Evolutionary conservation across 352 stramenopile genomes (phyloP).

Genomic region (Chrysophaeum taylorii): DNA sequence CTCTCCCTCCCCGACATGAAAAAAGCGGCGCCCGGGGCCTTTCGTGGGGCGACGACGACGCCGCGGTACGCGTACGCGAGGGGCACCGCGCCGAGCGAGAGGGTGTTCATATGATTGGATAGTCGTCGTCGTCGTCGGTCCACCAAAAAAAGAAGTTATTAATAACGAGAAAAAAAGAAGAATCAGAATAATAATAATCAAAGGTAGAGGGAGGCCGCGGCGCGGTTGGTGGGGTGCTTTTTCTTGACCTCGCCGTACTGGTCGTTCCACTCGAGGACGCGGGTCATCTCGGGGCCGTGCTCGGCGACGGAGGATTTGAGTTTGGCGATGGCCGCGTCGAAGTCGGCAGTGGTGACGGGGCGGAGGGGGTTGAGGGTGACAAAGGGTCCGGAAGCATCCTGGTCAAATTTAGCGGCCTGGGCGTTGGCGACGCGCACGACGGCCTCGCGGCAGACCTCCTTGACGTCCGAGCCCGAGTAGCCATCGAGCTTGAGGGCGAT

Average conservation of each 20-base stretch:
- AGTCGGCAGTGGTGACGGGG: slow-evolving; percentile 36
- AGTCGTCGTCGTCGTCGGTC: too few species aligned
- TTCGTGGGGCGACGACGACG: too few species aligned
- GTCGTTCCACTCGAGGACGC: slow-evolving; percentile 75
- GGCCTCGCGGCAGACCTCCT: slow-evolving; percentile 68
- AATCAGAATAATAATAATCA: too few species aligned
- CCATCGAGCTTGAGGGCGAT: slow-evolving; percentile 61
- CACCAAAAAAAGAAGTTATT: too few species aligned
- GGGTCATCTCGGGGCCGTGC: slow-evolving; percentile 58
- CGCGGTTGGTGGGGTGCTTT: slow-evolving; percentile 34
- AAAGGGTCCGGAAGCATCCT: slow-evolving; percentile 34
- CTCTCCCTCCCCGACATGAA: not conserved
- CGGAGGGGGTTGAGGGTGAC: slow-evolving; percentile 18
- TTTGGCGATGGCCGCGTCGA: slow-evolving; percentile 57
- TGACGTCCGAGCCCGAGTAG: slow-evolving; percentile 72
- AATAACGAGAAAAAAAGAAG: too few species aligned
- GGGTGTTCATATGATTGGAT: too few species aligned
- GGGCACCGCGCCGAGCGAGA: too few species aligned
- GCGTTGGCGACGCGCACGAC: slow-evolving; percentile 71
- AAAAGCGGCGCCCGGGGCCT: too few species aligned
- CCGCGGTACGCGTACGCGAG: too few species aligned
- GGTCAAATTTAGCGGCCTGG: slow-evolving; percentile 55
- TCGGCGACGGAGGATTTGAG: slow-evolving; percentile 69
- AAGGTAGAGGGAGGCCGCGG: not conserved
- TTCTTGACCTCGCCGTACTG: slow-evolving; percentile 75